phyloP scores from a whole-genome alignment of 2,329 filamentous ascomycete species.

The Stachybotrys elegans region DNA sequence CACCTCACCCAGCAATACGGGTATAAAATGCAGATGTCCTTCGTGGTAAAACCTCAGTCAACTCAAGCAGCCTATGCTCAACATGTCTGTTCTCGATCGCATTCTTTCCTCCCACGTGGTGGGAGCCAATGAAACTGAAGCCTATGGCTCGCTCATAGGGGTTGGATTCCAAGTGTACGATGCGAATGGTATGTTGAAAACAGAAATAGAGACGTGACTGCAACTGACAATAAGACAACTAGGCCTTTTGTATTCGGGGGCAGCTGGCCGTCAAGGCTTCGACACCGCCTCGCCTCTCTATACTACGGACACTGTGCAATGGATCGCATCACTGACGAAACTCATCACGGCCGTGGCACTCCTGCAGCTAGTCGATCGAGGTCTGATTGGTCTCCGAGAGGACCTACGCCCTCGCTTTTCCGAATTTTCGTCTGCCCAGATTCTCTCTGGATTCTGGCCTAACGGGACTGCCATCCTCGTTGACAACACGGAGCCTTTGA shows the following conservation, averaged over 20 bases:
- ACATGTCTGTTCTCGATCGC: no score
- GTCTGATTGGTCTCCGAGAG: conserved; percentile 20
- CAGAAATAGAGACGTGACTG: no score
- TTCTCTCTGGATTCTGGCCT: conserved; percentile 20
- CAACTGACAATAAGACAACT: no score
- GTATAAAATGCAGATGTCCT: no score
- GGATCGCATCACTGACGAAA: conserved; percentile 29
- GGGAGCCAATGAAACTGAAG: background rate
- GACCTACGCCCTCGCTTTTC: conserved; percentile 23
- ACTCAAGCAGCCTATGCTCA: no score
- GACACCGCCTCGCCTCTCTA: conserved; percentile 17
- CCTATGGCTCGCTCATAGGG: background rate
- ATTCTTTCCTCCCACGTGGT: background rate
- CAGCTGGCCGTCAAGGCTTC: conserved; percentile 21
- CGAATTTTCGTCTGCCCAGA: conserved; percentile 16
- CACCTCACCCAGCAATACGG: no score
- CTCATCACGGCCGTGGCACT: conserved; percentile 23
- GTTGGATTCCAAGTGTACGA: conserved; percentile 1
- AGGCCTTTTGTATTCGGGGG: conserved; percentile 22
- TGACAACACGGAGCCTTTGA: conserved; percentile 21
- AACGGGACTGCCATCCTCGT: conserved; percentile 19
- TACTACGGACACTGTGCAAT: conserved; percentile 21
- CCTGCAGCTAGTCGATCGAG: conserved; percentile 25
- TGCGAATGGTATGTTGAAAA: conserved; percentile 1
- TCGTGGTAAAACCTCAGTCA: no score